These are phyloP conservation scores for Flaveria bidentis DNA, from an alignment of 129 eudicot species.

Conservation along the genomic window DNA sequence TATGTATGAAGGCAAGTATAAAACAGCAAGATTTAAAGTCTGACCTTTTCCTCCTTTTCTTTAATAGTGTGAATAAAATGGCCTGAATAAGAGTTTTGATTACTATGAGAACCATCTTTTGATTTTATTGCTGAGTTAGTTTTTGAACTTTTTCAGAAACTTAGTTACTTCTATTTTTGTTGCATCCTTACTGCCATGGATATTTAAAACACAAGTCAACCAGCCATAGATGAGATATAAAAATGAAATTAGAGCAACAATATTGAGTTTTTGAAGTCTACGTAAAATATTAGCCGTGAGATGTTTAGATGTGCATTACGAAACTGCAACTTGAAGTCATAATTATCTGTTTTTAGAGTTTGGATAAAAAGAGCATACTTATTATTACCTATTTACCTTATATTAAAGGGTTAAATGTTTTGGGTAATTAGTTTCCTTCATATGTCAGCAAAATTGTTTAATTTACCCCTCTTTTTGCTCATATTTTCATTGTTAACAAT, in stretches of 20 bases:
- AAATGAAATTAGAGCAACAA: neutral
- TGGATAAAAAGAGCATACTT: neutral
- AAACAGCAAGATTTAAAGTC: slow-evolving; percentile 20
- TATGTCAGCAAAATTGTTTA: neutral
- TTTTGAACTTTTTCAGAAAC: slow-evolving; percentile 30
- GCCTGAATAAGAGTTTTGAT: slow-evolving; percentile 64
- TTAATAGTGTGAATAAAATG: slow-evolving; percentile 77
- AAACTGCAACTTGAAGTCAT: neutral
- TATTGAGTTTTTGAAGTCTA: slow-evolving; percentile 3
- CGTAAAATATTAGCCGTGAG: neutral
- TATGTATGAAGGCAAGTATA: neutral
- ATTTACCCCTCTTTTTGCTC: neutral
- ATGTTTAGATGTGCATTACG: neutral
- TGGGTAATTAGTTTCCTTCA: neutral
- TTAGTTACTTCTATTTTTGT: slow-evolving; percentile 24
- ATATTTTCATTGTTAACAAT: neutral
- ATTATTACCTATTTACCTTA: neutral
- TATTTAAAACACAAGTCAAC: slow-evolving; percentile 24
- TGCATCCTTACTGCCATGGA: slow-evolving; percentile 37
- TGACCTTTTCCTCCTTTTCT: slow-evolving; percentile 79
- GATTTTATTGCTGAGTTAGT: slow-evolving; percentile 32
- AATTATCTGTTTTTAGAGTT: neutral
- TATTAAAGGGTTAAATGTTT: neutral
- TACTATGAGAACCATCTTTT: slow-evolving; percentile 43
- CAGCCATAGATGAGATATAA: slow-evolving; percentile 5